Evolutionary conservation across 2,329 filamentous ascomycete genomes (phyloP), one percentile per base, ranked within the genome.

Genomic region (Fusarium ambrosium): DNA sequence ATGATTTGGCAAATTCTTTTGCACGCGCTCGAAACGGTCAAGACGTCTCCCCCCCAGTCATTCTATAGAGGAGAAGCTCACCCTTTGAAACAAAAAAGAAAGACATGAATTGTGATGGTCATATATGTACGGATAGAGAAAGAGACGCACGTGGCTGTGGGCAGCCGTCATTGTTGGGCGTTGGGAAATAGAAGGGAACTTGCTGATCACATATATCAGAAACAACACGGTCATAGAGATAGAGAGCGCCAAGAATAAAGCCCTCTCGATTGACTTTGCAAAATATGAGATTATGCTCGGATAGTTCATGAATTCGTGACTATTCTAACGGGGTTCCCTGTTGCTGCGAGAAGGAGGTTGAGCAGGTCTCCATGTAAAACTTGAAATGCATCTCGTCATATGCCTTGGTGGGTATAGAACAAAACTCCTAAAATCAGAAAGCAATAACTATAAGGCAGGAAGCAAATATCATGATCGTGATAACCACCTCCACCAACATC

Each of bases 101-200:
- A 58, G 73, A 71, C 58, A 71, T 43, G 74, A 71, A 68, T 64
- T 71, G 67, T 66, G 69, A 76, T 77, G 74, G 73, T 51, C 67
- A 79, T 78, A 66, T 76, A 74, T 79, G 74, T 79, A 79, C 74
- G 77, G 69, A 76, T 77, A 78, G 72, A 75, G 72, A 64, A 63
- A 70, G 64, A 71, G 70, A 72, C 48, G 51, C 56, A 73, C 71
- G 71, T 29, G 73, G 69, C 72, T 72, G 61, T 62, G 64, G 58
- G 70, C 62, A 71, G 71, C 67, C 65, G 66, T 77, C 75, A 72
- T 79, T 79, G 70, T 73, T 76, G 72, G 80, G 80, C 79, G 79
- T 81, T 81, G 74, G 78, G 77, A 76, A 66, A 78, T 78, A 80
- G 71, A 78, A 72, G 74, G 76, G 70, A 75, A 64, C 66, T 67